phyloP scores from a whole-genome alignment of 768 basidiomycete species.

The Termitomyces sp. region DNA sequence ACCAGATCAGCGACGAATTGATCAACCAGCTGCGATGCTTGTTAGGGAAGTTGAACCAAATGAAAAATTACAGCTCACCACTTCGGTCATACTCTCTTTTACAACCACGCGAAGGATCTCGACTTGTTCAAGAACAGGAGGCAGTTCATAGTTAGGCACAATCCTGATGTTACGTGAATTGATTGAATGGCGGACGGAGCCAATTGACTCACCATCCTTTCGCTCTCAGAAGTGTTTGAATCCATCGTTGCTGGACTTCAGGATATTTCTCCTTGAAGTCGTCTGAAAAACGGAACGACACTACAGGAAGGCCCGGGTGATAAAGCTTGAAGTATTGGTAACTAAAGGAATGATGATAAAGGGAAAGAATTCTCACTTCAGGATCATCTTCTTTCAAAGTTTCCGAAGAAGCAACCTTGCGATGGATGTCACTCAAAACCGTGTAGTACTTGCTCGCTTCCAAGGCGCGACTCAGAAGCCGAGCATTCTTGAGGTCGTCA shows the following conservation, averaged over 20 bases:
- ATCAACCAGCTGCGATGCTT: slow-evolving; percentile 55
- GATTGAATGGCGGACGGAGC: slow-evolving; percentile 8
- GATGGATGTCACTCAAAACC: slow-evolving; percentile 56
- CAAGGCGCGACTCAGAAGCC: slow-evolving; percentile 58
- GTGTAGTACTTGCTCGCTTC: slow-evolving; percentile 52
- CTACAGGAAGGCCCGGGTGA: slow-evolving; percentile 59
- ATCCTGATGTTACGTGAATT: slow-evolving; percentile 26
- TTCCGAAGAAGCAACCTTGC: slow-evolving; percentile 17
- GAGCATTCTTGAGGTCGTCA: slow-evolving; percentile 57
- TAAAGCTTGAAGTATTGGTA: slow-evolving; percentile 35
- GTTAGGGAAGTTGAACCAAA: slow-evolving; percentile 46
- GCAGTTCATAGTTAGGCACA: slow-evolving; percentile 48
- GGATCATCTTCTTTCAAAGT: slow-evolving; percentile 37
- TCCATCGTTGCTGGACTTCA: slow-evolving; percentile 56
- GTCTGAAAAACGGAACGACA: slow-evolving; percentile 62
- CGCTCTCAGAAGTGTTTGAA: slow-evolving; percentile 45
- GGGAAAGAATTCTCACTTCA: slow-evolving; percentile 39
- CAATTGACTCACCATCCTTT: slow-evolving; percentile 50
- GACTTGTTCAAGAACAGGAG: slow-evolving; percentile 48
- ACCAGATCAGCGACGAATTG: slow-evolving; percentile 69
- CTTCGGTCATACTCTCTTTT: slow-evolving; percentile 54
- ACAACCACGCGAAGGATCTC: slow-evolving; percentile 68
- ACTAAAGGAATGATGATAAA: neutral
- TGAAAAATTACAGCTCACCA: slow-evolving; percentile 30
- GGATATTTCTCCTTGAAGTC: slow-evolving; percentile 52